A percentile compares a stretch with the other conserved stretches of the same genome.
phyloP scores from a whole-genome alignment of 2,329 filamentous ascomycete genomes.

The Fusarium poae region DNA sequence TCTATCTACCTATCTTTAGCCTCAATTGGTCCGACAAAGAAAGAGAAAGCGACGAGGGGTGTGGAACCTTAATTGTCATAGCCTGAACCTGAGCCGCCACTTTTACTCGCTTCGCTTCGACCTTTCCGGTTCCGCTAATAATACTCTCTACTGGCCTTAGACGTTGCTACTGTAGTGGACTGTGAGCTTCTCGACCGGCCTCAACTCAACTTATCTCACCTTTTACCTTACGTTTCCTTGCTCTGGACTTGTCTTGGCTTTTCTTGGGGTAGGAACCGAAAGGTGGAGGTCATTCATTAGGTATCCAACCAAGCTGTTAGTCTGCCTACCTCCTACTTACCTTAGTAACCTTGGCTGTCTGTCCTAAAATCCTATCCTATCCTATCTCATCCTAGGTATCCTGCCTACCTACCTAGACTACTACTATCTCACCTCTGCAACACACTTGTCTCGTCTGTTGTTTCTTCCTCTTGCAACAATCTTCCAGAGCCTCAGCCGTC shows the following conservation, averaged over 20 bases:
- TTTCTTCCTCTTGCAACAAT: constrained; percentile 41
- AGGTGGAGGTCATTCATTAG: constrained; percentile 24
- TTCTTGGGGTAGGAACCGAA: constrained; percentile 25
- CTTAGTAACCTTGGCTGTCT: constrained; percentile 3
- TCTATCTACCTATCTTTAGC: neutral
- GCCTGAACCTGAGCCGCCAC: constrained; percentile 43
- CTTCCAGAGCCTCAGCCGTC: constrained; percentile 24
- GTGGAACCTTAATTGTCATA: constrained; percentile 47
- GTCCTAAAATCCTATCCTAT: constrained; percentile 3
- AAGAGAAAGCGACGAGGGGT: constrained; percentile 34
- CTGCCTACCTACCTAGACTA: constrained; percentile 9
- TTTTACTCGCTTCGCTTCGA: constrained; percentile 39
- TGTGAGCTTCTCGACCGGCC: constrained; percentile 32
- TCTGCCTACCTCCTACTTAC: constrained; percentile 5
- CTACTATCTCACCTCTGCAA: constrained; percentile 16
- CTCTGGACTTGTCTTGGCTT: constrained; percentile 12
- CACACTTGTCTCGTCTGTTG: constrained; percentile 22
- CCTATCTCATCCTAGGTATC: constrained; percentile 12
- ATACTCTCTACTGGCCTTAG: constrained; percentile 22
- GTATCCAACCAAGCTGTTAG: constrained; percentile 3
- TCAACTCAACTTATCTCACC: constrained; percentile 19
- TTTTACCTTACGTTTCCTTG: constrained; percentile 10
- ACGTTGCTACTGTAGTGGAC: constrained; percentile 10
- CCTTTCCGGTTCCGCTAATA: constrained; percentile 40
- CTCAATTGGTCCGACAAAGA: constrained; percentile 13